Base-by-base conservation (phyloP, 2,329 filamentous ascomycete genomes). In the Arthroderma uncinatum region DNA sequence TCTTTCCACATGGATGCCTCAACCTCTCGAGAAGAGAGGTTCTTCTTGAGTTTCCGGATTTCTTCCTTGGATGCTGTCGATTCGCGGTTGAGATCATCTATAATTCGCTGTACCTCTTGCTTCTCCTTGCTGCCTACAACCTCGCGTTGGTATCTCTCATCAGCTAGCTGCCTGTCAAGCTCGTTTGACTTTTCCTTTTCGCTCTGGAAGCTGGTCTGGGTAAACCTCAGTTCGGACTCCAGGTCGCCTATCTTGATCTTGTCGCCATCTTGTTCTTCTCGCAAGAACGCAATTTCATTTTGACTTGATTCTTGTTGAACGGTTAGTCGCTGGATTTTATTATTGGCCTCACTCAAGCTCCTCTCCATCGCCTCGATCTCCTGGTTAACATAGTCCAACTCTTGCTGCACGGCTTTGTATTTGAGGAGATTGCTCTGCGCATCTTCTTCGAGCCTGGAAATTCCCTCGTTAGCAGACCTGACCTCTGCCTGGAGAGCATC, bases 201-300 rank as follows among this genome's bases (percentile, higher is more conserved):
- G 54, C 93, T 90, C 57, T 86, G 82, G n/a, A 95, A 75, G 53
- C 77, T 82, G 66, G 89, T 83, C 68, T 94, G 87, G n/a, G 84
- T 81, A 57, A 83, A 86, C 64, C 88, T 87, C 37, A 96, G 75
- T 12, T 85, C 83, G 7, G 89, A 87, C 67, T 97, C 91, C 6
- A 97, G 78, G 66, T 97, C 90, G 37, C 92, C 89, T 65, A 98
- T 97, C 72, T 90, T 91, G 69, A 98, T 95, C 79, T 98, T 98
- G 76, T 98, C 93, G 16, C 82, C 83, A 72, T 98, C 93, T 71
- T 98, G 93, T 74, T 98, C 93, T 68, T 98, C 93, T 1, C 93
- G 85, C 54, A 98, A 72, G 79, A 98, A 98, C 0, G 88, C 85
- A 71, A 97, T 94, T 71, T 98, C 93, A 59, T 86, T 86, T 65